phyloP scores from a whole-genome alignment of 768 basidiomycete genomes.

The Pulveroboletus sp. region DNA sequence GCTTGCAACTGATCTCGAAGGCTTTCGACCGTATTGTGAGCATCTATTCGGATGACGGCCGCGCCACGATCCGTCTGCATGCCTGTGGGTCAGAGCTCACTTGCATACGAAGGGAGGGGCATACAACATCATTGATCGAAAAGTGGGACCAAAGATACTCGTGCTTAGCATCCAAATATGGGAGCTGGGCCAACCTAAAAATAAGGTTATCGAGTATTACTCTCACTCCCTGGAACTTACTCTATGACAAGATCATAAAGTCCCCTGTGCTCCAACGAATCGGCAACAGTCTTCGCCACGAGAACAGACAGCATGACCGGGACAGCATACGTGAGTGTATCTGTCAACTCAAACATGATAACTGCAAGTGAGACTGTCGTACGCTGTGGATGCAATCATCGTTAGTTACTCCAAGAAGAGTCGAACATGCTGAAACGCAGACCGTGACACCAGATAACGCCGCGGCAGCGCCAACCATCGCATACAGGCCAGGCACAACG shows the following conservation, averaged over 20 bases:
- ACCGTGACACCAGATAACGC: constrained; percentile 95
- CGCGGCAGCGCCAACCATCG: constrained; percentile 96
- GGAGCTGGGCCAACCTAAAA: constrained; percentile 72
- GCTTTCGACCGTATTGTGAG: constrained; percentile 71
- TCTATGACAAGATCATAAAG: constrained; percentile 98
- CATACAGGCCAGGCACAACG: constrained; percentile 87
- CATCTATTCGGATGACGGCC: constrained; percentile 70
- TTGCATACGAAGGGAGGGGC: constrained; percentile 25
- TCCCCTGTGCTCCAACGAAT: constrained; percentile 62
- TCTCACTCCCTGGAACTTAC: constrained; percentile 25
- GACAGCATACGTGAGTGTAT: constrained; percentile 87
- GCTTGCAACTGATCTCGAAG: constrained; percentile 68
- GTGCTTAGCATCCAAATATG: constrained; percentile 89
- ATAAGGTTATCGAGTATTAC: background rate
- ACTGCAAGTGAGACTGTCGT: constrained; percentile 94
- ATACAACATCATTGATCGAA: constrained; percentile 75
- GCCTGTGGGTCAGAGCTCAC: background rate
- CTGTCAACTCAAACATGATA: constrained; percentile 94
- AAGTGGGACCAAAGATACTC: constrained; percentile 84
- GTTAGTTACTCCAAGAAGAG: constrained; percentile 3
- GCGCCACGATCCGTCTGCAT: constrained; percentile 63
- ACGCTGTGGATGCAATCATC: constrained; percentile 41
- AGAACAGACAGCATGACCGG: constrained; percentile 88
- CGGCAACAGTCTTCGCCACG: constrained; percentile 43
- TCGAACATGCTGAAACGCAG: constrained; percentile 3